Evolutionary conservation across 495 filamentous ascomycete genomes (phyloP).

Genomic region (Xylaria bambusicola): DNA sequence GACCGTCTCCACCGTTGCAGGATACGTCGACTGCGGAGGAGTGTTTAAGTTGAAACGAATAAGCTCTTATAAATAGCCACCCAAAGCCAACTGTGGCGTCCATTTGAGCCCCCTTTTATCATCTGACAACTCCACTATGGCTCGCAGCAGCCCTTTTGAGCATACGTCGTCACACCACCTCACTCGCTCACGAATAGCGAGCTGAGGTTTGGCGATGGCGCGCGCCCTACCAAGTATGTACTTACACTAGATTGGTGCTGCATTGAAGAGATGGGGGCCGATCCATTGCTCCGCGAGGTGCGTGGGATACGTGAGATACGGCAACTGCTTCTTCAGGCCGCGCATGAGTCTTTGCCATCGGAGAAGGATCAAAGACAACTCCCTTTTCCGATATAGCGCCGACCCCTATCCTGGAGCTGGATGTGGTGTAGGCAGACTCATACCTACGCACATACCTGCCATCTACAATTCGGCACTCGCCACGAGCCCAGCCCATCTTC

Average conservation of each 20-base stretch:
- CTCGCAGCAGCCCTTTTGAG: conserved; percentile 16
- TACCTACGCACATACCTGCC: no score
- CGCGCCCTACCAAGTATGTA: no score
- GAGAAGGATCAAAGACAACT: not conserved
- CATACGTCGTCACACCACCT: not conserved
- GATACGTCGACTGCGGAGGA: not conserved
- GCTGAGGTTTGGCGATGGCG: not conserved
- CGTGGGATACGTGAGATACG: no score
- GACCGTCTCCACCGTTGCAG: not conserved
- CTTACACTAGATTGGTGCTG: no score
- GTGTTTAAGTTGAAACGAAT: conserved; percentile 7
- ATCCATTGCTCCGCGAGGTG: not conserved
- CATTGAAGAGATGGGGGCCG: not conserved
- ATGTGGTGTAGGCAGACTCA: not conserved
- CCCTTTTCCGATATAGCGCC: conserved; percentile 13
- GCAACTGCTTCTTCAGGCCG: not conserved
- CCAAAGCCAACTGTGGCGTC: conserved; percentile 1
- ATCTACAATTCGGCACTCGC: not conserved
- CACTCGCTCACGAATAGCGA: not conserved
- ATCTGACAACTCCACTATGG: conserved; percentile 5
- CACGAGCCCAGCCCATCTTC: not conserved
- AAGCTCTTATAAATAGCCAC: conserved; percentile 7
- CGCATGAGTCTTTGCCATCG: not conserved
- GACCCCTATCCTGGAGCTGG: not conserved
- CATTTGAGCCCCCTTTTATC: not conserved